These are phyloP conservation scores for Dujonia santamariae DNA, from an alignment of 1,139 yeast species.

Conservation along the genomic window DNA sequence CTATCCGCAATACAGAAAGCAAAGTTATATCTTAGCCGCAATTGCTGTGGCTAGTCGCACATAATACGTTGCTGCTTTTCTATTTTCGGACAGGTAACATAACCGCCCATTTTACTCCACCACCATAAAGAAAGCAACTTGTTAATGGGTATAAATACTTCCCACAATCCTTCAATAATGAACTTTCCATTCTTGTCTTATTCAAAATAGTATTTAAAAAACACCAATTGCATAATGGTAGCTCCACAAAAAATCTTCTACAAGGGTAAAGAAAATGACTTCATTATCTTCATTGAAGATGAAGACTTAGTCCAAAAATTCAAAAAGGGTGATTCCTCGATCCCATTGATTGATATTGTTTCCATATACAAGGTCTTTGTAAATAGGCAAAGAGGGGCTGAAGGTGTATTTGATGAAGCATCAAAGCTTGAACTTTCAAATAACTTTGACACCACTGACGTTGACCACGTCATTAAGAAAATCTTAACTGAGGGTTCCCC, in stretches of 20 bases:
- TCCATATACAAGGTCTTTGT: slow-evolving; percentile 63
- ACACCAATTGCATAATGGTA: too few species aligned
- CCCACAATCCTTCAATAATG: too few species aligned
- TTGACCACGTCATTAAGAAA: slow-evolving; percentile 49
- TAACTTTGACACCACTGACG: slow-evolving; percentile 58
- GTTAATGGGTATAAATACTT: too few species aligned
- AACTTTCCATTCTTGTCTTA: too few species aligned
- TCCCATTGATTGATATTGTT: slow-evolving; percentile 64
- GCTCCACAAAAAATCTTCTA: slow-evolving; percentile 52
- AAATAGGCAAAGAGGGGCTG: slow-evolving; percentile 63
- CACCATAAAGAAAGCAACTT: too few species aligned
- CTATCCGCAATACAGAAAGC: too few species aligned
- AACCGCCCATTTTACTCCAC: too few species aligned
- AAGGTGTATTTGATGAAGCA: slow-evolving; percentile 71
- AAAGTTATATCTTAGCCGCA: too few species aligned
- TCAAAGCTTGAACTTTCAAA: slow-evolving; percentile 60
- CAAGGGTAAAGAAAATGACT: slow-evolving; percentile 63
- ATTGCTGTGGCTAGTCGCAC: too few species aligned
- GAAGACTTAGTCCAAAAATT: slow-evolving; percentile 46
- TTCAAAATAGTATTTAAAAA: too few species aligned
- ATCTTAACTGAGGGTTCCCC: slow-evolving; percentile 57
- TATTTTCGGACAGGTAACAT: too few species aligned
- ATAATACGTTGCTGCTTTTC: too few species aligned
- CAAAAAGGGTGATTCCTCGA: slow-evolving; percentile 46
- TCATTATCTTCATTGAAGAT: slow-evolving; percentile 62